Evolutionary conservation across 306 rosid species (phyloP).

Genomic region (peach (Prunus persica)): DNA sequence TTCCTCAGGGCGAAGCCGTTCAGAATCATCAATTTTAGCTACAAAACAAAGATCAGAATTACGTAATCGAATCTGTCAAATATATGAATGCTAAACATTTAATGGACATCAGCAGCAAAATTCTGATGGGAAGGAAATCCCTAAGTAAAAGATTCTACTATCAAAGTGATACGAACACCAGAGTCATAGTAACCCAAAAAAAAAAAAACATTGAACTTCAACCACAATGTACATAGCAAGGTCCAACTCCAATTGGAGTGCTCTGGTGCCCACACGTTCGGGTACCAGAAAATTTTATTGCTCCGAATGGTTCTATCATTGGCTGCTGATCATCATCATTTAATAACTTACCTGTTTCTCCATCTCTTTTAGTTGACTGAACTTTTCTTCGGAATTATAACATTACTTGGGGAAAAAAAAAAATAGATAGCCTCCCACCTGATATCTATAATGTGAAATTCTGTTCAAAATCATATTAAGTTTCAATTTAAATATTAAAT

Average conservation of each 20-base stretch:
- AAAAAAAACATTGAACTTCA: neutral
- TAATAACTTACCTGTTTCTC: neutral
- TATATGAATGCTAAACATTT: neutral
- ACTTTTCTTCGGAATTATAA: too few relatives aligned
- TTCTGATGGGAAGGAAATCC: neutral
- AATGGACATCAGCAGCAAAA: neutral
- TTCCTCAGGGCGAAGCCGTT: constrained; percentile 94
- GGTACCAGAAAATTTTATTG: neutral
- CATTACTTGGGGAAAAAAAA: neutral
- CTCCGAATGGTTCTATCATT: neutral
- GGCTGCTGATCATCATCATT: neutral
- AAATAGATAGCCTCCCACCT: neutral
- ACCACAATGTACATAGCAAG: neutral
- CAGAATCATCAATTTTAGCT: constrained; percentile 83
- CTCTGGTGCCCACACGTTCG: neutral
- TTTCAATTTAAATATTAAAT: neutral
- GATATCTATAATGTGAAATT: neutral
- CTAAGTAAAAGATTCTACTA: neutral
- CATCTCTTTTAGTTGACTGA: neutral
- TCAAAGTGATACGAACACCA: neutral
- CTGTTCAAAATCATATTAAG: neutral
- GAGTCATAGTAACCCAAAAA: neutral
- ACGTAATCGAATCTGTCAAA: neutral
- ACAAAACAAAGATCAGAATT: constrained; percentile 14
- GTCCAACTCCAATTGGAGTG: neutral